phyloP scores from a whole-genome alignment of 805 yeast genomes.

The Clavispora vitiphila region DNA sequence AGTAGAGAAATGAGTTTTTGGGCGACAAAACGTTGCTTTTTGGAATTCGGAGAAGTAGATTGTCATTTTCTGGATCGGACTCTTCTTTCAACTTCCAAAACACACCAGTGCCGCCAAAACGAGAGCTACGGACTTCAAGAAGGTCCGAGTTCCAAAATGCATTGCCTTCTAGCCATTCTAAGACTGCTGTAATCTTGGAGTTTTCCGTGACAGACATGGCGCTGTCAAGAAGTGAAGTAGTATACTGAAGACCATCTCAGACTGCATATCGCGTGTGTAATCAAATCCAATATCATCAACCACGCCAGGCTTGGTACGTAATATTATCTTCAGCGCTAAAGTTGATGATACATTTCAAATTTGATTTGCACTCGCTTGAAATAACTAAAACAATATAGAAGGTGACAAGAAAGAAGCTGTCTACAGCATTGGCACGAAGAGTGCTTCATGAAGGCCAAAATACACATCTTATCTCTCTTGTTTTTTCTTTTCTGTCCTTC shows the following conservation, averaged over 20 bases:
- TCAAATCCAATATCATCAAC: no score
- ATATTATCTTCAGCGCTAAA: no score
- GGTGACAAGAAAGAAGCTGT: no score
- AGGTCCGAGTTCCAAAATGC: constrained; percentile 52
- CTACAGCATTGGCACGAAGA: no score
- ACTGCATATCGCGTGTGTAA: constrained; percentile 6
- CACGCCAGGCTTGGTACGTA: no score
- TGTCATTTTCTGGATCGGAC: constrained; percentile 21
- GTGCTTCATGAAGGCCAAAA: no score
- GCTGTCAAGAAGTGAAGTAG: neutral
- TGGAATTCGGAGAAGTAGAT: constrained; percentile 52
- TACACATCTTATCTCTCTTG: no score
- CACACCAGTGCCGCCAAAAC: constrained; percentile 69
- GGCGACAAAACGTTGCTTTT: constrained; percentile 55
- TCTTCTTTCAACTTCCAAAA: constrained; percentile 40
- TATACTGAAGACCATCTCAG: constrained; percentile 12
- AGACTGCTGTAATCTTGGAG: constrained; percentile 20
- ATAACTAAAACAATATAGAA: no score
- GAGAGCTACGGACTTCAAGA: constrained; percentile 39
- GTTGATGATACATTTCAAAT: no score
- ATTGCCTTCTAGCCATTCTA: constrained; percentile 54
- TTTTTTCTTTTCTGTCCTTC: no score
- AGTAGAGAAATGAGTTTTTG: constrained; percentile 57
- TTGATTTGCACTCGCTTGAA: no score
- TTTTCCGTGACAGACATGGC: constrained; percentile 17